phyloP scores from a whole-genome alignment of 352 stramenopile species.

The Phytophthora uliginosa region DNA sequence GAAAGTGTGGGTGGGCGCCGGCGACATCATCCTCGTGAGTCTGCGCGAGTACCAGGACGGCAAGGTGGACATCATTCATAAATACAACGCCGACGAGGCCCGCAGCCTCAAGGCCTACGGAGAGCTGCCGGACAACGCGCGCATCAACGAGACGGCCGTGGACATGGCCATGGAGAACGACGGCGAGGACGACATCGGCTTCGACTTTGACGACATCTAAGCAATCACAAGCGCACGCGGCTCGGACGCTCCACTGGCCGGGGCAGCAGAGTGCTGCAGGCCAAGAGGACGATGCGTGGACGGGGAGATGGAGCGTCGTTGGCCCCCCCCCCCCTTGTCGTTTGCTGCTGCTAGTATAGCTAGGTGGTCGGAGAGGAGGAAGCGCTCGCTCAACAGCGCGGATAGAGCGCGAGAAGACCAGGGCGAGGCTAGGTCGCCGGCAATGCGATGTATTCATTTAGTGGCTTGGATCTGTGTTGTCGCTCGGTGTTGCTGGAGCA shows the following conservation, averaged over 20 bases:
- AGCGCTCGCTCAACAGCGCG: slow-evolving; percentile 19
- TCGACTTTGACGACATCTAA: slow-evolving; percentile 94
- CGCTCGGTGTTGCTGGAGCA: background rate
- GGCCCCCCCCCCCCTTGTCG: background rate
- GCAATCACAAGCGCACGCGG: slow-evolving; percentile 8
- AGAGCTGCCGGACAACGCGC: slow-evolving; percentile 98
- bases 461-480: slow-evolving; percentile 23
- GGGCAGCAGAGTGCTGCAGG: background rate
- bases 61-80: slow-evolving; percentile 99
- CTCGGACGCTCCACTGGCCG: background rate
- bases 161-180: slow-evolving; percentile 90
- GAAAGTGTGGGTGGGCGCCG: slow-evolving; percentile 99
- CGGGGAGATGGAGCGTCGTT: background rate
- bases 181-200: slow-evolving; percentile 89
- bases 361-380: slow-evolving; percentile 19
- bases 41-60: slow-evolving; percentile 99
- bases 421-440: slow-evolving; percentile 9
- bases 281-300: background rate
- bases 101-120: slow-evolving; percentile 99
- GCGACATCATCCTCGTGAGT: slow-evolving; percentile 99
- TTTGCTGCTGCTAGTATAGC: slow-evolving; percentile 34
- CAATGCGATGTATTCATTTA: slow-evolving; percentile 52
- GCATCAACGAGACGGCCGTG: slow-evolving; percentile 91
- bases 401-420: slow-evolving; percentile 25
- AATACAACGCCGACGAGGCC: slow-evolving; percentile 98